These are phyloP conservation scores for Ophiostoma sp. DNA, from an alignment of 2,329 filamentous ascomycete genomes.

Conservation along the genomic window DNA sequence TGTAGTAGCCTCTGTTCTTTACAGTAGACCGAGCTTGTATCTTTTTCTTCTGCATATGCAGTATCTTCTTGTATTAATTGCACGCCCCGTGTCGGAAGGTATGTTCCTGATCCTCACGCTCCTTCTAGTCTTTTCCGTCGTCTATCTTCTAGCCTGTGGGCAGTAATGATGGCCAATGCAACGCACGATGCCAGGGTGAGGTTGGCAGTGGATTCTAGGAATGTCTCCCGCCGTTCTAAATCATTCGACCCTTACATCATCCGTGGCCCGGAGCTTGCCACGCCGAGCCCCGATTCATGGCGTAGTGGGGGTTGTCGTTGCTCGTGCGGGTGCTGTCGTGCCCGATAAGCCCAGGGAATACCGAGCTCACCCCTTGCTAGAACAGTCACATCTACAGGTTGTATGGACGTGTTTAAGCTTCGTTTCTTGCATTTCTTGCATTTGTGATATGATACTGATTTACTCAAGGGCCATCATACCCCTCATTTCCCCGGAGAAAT, in stretches of 20 bases:
- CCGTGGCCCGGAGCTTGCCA: not conserved
- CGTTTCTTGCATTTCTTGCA: not conserved
- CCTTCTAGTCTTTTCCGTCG: not conserved
- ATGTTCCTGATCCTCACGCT: not conserved
- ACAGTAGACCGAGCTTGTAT: not conserved
- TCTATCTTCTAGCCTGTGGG: no score
- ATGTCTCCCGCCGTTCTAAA: not conserved
- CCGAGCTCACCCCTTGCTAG: not conserved
- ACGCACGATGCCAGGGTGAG: not conserved
- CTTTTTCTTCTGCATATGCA: not conserved
- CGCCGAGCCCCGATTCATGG: not conserved
- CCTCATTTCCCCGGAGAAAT: not conserved
- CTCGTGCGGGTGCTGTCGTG: not conserved
- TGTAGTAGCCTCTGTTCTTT: not conserved
- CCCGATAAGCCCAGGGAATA: not conserved
- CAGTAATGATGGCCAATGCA: not conserved
- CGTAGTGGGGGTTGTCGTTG: not conserved
- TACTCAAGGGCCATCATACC: not conserved
- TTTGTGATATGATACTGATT: not conserved
- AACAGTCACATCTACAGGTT: not conserved
- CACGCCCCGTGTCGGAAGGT: not conserved
- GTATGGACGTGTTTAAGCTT: not conserved
- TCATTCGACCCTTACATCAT: not conserved
- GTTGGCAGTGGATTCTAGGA: not conserved
- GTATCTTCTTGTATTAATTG: no score